Evolutionary conservation across 768 basidiomycete species (phyloP).

Genomic region (Mrakia blollopis): DNA sequence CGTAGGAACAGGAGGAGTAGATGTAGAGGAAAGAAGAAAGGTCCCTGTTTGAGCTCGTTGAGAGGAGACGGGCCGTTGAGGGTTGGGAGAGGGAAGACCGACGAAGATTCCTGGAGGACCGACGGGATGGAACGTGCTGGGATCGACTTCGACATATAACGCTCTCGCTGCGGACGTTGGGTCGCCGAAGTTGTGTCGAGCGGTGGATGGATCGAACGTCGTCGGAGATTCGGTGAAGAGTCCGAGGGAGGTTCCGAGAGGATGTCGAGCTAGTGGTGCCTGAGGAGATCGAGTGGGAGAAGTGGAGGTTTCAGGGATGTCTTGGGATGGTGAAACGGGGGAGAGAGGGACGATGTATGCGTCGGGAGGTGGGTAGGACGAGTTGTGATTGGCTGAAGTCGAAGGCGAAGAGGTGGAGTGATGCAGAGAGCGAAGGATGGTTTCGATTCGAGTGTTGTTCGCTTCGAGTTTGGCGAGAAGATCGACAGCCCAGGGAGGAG

Average conservation of each 20-base stretch:
- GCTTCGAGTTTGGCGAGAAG: conserved; percentile 5
- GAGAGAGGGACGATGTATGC: conserved; percentile 10
- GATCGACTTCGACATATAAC: neutral
- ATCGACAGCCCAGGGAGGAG: neutral
- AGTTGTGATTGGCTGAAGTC: neutral
- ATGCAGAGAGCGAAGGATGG: conserved; percentile 1
- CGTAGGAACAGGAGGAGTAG: neutral
- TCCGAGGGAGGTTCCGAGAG: conserved; percentile 8
- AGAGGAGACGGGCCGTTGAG: neutral
- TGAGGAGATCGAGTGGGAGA: neutral
- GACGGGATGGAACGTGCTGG: neutral
- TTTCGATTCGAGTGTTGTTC: neutral
- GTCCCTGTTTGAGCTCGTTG: neutral
- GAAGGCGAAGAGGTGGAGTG: neutral
- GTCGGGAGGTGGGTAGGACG: neutral
- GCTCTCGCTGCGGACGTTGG: neutral
- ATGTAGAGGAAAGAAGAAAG: neutral
- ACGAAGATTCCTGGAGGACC: neutral
- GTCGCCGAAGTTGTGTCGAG: neutral
- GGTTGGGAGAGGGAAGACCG: neutral
- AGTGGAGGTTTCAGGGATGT: neutral
- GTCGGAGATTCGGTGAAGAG: neutral
- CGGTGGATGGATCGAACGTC: neutral
- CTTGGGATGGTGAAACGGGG: neutral
- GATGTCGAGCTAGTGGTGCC: neutral